Conservation (phyloP, 257 asterid genomes). For the Anisodus tanguticus region DNA sequence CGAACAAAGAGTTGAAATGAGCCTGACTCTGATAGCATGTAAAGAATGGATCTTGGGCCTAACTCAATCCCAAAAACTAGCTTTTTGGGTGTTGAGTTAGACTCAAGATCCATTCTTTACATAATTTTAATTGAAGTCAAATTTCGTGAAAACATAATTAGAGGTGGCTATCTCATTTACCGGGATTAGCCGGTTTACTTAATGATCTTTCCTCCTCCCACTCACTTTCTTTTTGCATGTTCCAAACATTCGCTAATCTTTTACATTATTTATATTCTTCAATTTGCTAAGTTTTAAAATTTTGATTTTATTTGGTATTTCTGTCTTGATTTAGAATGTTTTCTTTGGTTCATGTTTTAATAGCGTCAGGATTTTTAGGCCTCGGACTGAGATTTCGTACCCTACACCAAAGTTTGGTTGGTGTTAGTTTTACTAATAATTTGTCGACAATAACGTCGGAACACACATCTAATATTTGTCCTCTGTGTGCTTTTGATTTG, state of each 20-base stretch:
- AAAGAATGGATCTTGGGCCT: too few relatives aligned
- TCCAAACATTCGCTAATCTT: slow-evolving; percentile 9
- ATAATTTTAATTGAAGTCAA: background rate
- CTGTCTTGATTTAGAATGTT: background rate
- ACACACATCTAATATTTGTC: background rate
- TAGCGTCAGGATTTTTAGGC: background rate
- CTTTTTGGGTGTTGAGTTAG: too few relatives aligned
- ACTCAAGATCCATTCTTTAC: too few relatives aligned
- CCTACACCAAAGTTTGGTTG: slow-evolving; percentile 24
- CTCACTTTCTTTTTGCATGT: slow-evolving; percentile 21
- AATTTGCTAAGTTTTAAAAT: background rate
- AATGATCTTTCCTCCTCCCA: background rate
- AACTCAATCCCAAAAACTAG: too few relatives aligned
- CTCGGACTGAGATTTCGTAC: slow-evolving; percentile 3
- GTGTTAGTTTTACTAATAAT: slow-evolving; percentile 7
- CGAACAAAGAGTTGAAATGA: too few relatives aligned
- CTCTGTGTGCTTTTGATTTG: background rate
- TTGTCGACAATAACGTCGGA: background rate
- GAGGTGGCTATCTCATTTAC: background rate
- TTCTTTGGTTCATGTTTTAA: slow-evolving; percentile 5
- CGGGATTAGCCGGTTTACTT: background rate
- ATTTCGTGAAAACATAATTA: background rate
- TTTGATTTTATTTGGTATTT: background rate
- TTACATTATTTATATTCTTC: background rate
- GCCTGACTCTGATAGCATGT: too few relatives aligned